Evolutionary conservation across 805 yeast species (phyloP), one percentile per base, ranked within the genome.

Genomic region (Saccharomyces eubayanus): DNA sequence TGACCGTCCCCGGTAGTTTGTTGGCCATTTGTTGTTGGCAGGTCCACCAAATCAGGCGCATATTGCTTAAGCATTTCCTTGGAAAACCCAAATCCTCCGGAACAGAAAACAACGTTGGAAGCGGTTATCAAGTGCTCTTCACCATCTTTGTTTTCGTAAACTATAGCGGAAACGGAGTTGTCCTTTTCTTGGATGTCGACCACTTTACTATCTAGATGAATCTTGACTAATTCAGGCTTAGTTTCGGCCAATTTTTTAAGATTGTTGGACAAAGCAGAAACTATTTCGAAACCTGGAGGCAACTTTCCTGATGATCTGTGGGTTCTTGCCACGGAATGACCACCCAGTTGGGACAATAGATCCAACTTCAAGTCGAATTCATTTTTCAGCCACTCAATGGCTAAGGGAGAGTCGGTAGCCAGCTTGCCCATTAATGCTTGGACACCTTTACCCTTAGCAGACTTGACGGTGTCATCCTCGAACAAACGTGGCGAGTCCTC

Each of bases 311-410:
- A 77, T 1, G 95, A 91, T 60, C 95, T 77, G 66, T 88, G 96
- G 1, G 96, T 88, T 67, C 96, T 76, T 21, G 89, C 83, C 50
- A 77, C 81, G 1, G 90, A 83, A 64, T 88, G 95, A 2, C 96
- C 96, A 28, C 96, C 96, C 46, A 88, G 69, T 60, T 87, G 79
- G n/a, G 88, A 78, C 11, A 88, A 85, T 14, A 83, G 74, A 6
- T 86, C 77, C 53, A 88, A 71, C 60, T 84, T 87, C 50, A 87
- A 70, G 6, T 75, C 77, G 60, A 87, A 81, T 4, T 76, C 78
- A 30, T 78, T 76, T 59, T 84, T 85, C 51, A 88, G 75, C 92
- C 95, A 88, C 49, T 80, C 79, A 49, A 88, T 77, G 0, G 94
- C 91, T 46, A 75, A 77, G 5, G 79, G 81, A 2, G 89, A 83